These are phyloP conservation scores for Rhynchosporium secalis DNA, from an alignment of 2,329 filamentous ascomycete species.

Conservation along the genomic window DNA sequence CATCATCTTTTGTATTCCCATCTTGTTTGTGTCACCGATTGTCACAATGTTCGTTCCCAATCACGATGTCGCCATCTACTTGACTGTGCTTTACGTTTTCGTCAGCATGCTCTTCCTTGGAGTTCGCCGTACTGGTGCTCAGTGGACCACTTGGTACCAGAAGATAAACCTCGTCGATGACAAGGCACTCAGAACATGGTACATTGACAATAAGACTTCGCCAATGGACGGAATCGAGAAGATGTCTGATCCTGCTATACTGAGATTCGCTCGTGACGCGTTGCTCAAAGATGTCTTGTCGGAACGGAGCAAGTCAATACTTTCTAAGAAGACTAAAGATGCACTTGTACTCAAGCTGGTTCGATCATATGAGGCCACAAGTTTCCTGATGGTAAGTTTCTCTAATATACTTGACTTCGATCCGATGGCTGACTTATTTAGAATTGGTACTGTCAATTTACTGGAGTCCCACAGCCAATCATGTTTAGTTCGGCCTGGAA, in stretches of 20 bases:
- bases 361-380: conserved; percentile 21
- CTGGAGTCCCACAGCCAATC: conserved; percentile 50
- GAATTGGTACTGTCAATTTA: conserved; percentile 54
- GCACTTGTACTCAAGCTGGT: conserved; percentile 48
- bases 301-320: conserved; percentile 46
- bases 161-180: conserved; percentile 52
- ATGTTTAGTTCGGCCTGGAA: conserved; percentile 59
- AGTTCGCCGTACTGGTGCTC: conserved; percentile 53
- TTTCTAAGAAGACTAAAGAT: conserved; percentile 46
- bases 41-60: conserved; percentile 53
- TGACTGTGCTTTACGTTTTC: conserved; percentile 54
- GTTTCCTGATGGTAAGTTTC: conserved; percentile 23
- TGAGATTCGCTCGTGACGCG: conserved; percentile 48
- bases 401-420: neutral
- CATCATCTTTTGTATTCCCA: conserved; percentile 55
- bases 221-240: conserved; percentile 29
- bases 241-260: conserved; percentile 43
- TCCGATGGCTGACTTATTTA: conserved; percentile 29
- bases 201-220: conserved; percentile 39
- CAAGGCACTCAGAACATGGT: conserved; percentile 52
- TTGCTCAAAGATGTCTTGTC: conserved; percentile 47
- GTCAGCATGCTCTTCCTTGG: conserved; percentile 52
- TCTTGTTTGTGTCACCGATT: conserved; percentile 57
- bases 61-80: conserved; percentile 57
- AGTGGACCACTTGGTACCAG: conserved; percentile 60